A percentile compares a stretch with the other conserved stretches of the same genome.
These are phyloP conservation scores for Coemansia sp. DNA, from an alignment of 192 early-diverging fungal genomes.

Conservation along the genomic window DNA sequence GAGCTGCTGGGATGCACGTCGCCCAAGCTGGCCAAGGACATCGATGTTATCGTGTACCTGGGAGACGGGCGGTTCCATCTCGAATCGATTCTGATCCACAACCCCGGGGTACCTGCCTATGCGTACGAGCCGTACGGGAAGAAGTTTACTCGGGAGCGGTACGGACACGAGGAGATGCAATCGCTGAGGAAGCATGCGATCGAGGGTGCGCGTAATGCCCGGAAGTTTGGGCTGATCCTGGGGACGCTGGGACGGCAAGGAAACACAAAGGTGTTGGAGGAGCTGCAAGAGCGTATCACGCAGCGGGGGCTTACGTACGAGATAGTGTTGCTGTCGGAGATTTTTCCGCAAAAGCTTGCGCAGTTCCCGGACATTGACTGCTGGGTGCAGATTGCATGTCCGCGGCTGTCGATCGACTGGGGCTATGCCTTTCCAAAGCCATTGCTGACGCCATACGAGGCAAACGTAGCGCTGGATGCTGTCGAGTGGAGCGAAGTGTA, in stretches of 20 bases:
- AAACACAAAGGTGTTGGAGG: slow-evolving; percentile 86
- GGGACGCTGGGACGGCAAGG: slow-evolving; percentile 98
- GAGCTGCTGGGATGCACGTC: slow-evolving; percentile 97
- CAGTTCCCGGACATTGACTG: slow-evolving; percentile 84
- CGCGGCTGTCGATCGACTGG: slow-evolving; percentile 98
- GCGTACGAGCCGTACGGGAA: slow-evolving; percentile 96
- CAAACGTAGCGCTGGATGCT: slow-evolving; percentile 80
- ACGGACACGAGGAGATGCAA: slow-evolving; percentile 94
- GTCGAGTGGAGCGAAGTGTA: slow-evolving; percentile 83
- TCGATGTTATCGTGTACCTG: slow-evolving; percentile 79
- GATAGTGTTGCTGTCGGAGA: slow-evolving; percentile 88
- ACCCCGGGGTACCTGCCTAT: slow-evolving; percentile 86
- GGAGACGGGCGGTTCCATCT: slow-evolving; percentile 98
- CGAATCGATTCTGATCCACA: slow-evolving; percentile 98
- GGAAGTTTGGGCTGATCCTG: slow-evolving; percentile 86
- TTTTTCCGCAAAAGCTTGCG: slow-evolving; percentile 91
- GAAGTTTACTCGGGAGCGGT: slow-evolving; percentile 88
- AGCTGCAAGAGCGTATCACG: slow-evolving; percentile 70
- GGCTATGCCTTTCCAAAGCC: slow-evolving; percentile 94
- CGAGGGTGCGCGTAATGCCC: slow-evolving; percentile 66
- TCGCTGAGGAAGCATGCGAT: slow-evolving; percentile 86
- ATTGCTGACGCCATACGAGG: slow-evolving; percentile 93
- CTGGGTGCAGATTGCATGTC: slow-evolving; percentile 97
- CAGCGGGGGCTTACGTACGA: slow-evolving; percentile 66
- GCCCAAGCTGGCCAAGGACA: slow-evolving; percentile 69